Base-by-base conservation (phyloP, 345 rosid species). In the Brassica incana region DNA sequence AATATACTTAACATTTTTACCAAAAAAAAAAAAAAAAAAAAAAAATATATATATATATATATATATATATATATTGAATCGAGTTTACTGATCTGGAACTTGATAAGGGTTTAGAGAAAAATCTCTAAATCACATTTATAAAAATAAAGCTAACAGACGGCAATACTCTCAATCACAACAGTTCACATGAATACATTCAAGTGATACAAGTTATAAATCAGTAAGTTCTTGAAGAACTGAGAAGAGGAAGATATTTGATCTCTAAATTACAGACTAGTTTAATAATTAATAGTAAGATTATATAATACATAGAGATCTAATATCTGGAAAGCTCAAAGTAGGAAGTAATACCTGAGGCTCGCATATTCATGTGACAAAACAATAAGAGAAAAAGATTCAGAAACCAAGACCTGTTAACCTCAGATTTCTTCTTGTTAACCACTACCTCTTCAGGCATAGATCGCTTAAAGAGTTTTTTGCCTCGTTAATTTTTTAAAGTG, bases 371-470 rank as follows among this genome's bases (percentile, higher is more conserved):
- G 38, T 25, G 25, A 54, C 10, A 52, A 75, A 20, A 2, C 9
- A 64, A 62, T 35, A 68, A 66, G 36, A 35, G 56, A 30, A 35
- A 64, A 27, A 27, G 18, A 36, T 56, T 18, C 10, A 74, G 61
- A 69, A 52, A 74, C 66, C 27, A 29, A 73, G 62, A 80, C 83
- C 79, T 80, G 67, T 16, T 64, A 65, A 75, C 56, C 72, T 69
- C 35, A 54, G 67, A 62, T 50, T 8, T 36, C 66, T 80, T 75
- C 79, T 69, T 12, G 71, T 80, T 74, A 80, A 52, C 73, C 36
- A 75, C 72, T 75, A 70, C 83, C 72, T n/a, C 68, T 80, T 80
- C 56, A 80, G 76, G 68, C 74, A 80, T 80, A 75, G 76, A 80
- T 80, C 79, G 67, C 29, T 69, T 58, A 45, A 54, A 60, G 36